These are phyloP conservation scores for Hypoxylon sp. DNA, from an alignment of 2,329 filamentous ascomycete species.

Conservation along the genomic window DNA sequence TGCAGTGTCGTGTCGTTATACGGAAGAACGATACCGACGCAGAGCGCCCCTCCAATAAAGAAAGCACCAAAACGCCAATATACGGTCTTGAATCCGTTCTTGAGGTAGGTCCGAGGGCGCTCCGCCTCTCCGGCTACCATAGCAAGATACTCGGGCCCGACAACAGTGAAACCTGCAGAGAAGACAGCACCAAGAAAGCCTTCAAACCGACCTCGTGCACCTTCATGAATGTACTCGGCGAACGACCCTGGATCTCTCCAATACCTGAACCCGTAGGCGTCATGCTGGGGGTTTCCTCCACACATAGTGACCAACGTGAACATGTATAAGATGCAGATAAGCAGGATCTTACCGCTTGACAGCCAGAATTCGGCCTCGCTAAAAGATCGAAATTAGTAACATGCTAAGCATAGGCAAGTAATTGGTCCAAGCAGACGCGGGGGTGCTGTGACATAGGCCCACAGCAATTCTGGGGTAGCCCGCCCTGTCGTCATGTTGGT, in stretches of 20 bases:
- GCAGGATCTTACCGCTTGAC: slow-evolving; percentile 73
- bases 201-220: slow-evolving; percentile 74
- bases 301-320: slow-evolving; percentile 88
- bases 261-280: slow-evolving; percentile 79
- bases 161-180: slow-evolving; percentile 72
- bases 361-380: slow-evolving; percentile 82
- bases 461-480: slow-evolving; percentile 5
- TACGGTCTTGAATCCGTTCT: slow-evolving; percentile 75
- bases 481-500: background rate
- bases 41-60: slow-evolving; percentile 76
- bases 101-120: slow-evolving; percentile 71
- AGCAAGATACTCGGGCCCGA: slow-evolving; percentile 72
- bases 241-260: slow-evolving; percentile 76
- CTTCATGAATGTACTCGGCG: slow-evolving; percentile 70
- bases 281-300: slow-evolving; percentile 79
- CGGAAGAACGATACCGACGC: slow-evolving; percentile 73
- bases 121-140: slow-evolving; percentile 68
- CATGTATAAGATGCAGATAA: slow-evolving; percentile 76
- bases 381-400: slow-evolving; percentile 59
- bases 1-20: slow-evolving; percentile 71
- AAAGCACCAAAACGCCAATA: slow-evolving; percentile 77
- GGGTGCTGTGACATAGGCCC: slow-evolving; percentile 9
- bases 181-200: slow-evolving; percentile 73
- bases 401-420: slow-evolving; percentile 8
- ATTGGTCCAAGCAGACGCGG: slow-evolving; percentile 9